Percentiles rank a stretch among this genome's conserved stretches.
These are phyloP conservation scores for Pichia sp. DNA, from an alignment of 1,139 yeast species.

Conservation along the genomic window DNA sequence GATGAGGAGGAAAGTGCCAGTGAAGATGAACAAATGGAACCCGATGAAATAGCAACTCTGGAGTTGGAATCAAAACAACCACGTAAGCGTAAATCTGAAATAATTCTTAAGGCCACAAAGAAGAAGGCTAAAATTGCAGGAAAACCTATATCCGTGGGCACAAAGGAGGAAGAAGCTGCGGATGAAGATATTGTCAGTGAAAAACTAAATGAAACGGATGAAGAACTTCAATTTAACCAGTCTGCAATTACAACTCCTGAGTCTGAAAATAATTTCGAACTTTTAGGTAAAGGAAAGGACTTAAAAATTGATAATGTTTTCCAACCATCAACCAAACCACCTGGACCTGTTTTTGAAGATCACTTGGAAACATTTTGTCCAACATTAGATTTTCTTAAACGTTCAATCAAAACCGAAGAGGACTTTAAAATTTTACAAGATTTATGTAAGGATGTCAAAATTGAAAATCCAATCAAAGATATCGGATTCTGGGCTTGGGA, in stretches of 20 bases:
- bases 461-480: slow-evolving; percentile 31
- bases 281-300: background rate
- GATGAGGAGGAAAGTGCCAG: slow-evolving; percentile 19
- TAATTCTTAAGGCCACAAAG: slow-evolving; percentile 11
- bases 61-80: slow-evolving; percentile 25
- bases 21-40: slow-evolving; percentile 31
- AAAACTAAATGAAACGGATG: background rate
- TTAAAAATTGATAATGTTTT: slow-evolving; percentile 34
- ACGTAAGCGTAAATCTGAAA: slow-evolving; percentile 1
- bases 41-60: slow-evolving; percentile 36
- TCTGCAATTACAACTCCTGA: slow-evolving; percentile 23
- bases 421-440: slow-evolving; percentile 53
- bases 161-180: slow-evolving; percentile 10
- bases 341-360: slow-evolving; percentile 49
- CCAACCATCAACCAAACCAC: slow-evolving; percentile 40
- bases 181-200: background rate
- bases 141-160: background rate
- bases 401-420: slow-evolving; percentile 63
- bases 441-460: slow-evolving; percentile 34
- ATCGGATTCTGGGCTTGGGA: slow-evolving; percentile 69
- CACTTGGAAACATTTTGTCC: slow-evolving; percentile 26
- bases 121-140: slow-evolving; percentile 20
- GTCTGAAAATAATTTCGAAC: slow-evolving; percentile 14
- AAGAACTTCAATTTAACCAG: slow-evolving; percentile 12
- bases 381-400: slow-evolving; percentile 49